These are phyloP conservation scores for Aspergillus felis DNA, from an alignment of 2,329 filamentous ascomycete genomes.

Conservation along the genomic window DNA sequence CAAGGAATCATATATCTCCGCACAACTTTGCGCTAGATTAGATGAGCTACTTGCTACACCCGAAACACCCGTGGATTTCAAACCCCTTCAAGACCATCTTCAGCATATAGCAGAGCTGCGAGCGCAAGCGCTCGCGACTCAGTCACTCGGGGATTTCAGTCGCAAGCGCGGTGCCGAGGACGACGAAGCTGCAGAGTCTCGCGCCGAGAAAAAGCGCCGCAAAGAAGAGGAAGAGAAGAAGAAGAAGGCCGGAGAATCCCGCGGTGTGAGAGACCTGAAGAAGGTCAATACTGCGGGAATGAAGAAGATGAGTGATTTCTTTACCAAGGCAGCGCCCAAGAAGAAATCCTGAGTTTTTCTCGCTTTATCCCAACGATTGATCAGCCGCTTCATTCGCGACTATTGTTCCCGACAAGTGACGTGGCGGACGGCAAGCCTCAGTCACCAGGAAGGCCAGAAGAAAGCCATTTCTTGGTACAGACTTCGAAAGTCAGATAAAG, in stretches of 20 bases:
- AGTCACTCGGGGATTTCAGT: conserved; percentile 51
- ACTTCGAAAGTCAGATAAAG: neutral
- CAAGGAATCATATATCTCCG: conserved; percentile 46
- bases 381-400: neutral
- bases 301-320: conserved; percentile 96
- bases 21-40: conserved; percentile 34
- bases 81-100: conserved; percentile 67
- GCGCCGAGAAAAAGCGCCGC: conserved; percentile 76
- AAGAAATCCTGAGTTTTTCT: conserved; percentile 28
- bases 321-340: conserved; percentile 58
- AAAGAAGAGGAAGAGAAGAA: conserved; percentile 85
- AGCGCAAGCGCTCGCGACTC: conserved; percentile 65
- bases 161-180: conserved; percentile 41
- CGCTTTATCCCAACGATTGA: neutral
- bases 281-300: conserved; percentile 91
- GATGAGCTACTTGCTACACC: conserved; percentile 36
- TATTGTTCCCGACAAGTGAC: neutral
- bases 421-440: neutral
- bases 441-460: neutral
- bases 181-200: conserved; percentile 42
- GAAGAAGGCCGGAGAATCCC: conserved; percentile 71
- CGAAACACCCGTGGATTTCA: conserved; percentile 60
- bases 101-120: conserved; percentile 62
- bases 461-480: neutral
- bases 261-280: conserved; percentile 72